These are phyloP conservation scores for Clonostachys rhizophaga DNA, from an alignment of 2,329 filamentous ascomycete species.

Conservation along the genomic window DNA sequence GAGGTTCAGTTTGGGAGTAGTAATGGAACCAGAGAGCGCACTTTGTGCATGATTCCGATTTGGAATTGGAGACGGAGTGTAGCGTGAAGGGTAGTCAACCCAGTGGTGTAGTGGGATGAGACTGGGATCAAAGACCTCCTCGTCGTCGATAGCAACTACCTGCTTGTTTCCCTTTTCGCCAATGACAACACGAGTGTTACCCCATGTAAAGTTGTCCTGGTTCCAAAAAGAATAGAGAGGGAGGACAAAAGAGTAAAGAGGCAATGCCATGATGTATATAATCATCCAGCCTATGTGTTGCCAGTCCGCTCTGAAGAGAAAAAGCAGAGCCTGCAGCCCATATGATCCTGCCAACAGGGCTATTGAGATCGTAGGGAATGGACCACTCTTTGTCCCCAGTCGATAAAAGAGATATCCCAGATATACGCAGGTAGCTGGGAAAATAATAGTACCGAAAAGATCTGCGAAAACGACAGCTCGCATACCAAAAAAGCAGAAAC, in stretches of 20 bases:
- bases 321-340: conserved; percentile 92
- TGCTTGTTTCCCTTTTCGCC: conserved; percentile 90
- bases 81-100: conserved; percentile 88
- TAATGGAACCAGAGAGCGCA: no score
- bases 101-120: conserved; percentile 92
- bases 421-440: conserved; percentile 85
- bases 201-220: conserved; percentile 98
- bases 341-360: conserved; percentile 89
- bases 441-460: conserved; percentile 85
- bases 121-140: conserved; percentile 78
- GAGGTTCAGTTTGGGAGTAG: conserved; percentile 38
- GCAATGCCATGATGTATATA: conserved; percentile 91
- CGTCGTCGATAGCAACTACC: conserved; percentile 79
- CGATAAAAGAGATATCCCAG: conserved; percentile 83
- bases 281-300: conserved; percentile 99
- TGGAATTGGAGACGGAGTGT: conserved; percentile 64
- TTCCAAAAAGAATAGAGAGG: conserved; percentile 99
- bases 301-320: conserved; percentile 96
- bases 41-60: no score
- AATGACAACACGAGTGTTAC: conserved; percentile 95
- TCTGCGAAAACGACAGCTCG: conserved; percentile 94
- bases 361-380: conserved; percentile 83
- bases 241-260: conserved; percentile 86
- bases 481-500: conserved; percentile 99
- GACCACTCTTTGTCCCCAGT: conserved; percentile 63